Base-by-base conservation (phyloP, 257 asterid genomes). In the Scutellaria minor region DNA sequence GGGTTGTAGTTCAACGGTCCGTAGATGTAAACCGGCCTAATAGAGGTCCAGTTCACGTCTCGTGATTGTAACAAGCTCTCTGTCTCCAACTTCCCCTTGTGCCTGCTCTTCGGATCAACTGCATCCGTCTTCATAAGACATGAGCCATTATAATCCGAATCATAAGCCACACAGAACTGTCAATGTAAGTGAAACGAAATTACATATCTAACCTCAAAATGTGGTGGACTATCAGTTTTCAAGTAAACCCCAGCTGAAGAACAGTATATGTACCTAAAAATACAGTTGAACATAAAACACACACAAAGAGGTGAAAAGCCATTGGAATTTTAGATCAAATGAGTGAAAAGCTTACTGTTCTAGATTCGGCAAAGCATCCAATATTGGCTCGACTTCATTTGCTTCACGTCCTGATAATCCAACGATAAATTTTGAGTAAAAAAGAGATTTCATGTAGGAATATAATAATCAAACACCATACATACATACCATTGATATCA, bases 1-100 rank as follows among this genome's bases (percentile, higher is more conserved):
- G 99, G 98, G 81, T 95, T 95, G 84, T 95, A 95, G 89, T 95
- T 95, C 76, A 92, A 78, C 18, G 99, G 98, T 10, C 98, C 98
- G 18, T 92, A 95, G 58, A 95, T 95, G 80, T 95, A 95, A 59
- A 95, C 99, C 11, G 99, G 99, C 84, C 98, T 88, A 5, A 95
- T 6, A 13, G 98, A 90, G 42, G 98, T 95, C 95, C 93, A 95
- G 80, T 92, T 95, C 70, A 95, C 94, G 12, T 58, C 95, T 8
- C 88, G 79, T 65, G 92, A 83, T 58, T 67, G 80, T 71, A 92
- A 68, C 75, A 95, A 82, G 86, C 84, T 88, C 88, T 95, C 99
- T 0, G 97, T 95, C 85, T 95, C 99, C 4, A 95, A 97, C 84
- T 95, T 95, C 57, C 99, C 99, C 82, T 95, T 95, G 86, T 95